Evolutionary conservation across 768 basidiomycete genomes (phyloP).

Genomic region (Cyclocybe cylindracea): DNA sequence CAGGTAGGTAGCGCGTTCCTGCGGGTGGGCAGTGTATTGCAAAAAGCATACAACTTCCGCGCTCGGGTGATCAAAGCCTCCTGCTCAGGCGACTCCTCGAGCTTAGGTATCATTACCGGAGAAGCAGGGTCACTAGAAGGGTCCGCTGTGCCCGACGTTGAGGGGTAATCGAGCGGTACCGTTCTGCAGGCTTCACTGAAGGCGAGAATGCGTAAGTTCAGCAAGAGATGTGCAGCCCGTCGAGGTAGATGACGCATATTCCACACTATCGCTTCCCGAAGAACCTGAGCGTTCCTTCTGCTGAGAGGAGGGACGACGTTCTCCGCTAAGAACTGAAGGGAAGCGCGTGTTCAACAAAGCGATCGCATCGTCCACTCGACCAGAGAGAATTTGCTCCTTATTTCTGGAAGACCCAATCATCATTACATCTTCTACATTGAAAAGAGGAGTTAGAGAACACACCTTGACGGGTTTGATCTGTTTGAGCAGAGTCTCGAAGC

Average conservation of each 20-base stretch:
- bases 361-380: constrained; percentile 73
- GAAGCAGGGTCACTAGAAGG: constrained; percentile 10
- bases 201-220: constrained; percentile 85
- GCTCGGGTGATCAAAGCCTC: constrained; percentile 53
- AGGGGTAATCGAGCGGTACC: constrained; percentile 53
- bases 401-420: constrained; percentile 47
- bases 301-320: constrained; percentile 3
- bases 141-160: constrained; percentile 16
- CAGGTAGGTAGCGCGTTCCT: constrained; percentile 61
- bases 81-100: constrained; percentile 29
- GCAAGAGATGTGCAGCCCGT: constrained; percentile 71
- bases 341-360: constrained; percentile 70
- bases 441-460: constrained; percentile 16
- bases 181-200: constrained; percentile 89
- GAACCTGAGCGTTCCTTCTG: constrained; percentile 16
- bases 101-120: constrained; percentile 1
- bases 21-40: constrained; percentile 51
- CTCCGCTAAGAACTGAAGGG: constrained; percentile 66
- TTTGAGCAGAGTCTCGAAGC: constrained; percentile 37
- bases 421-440: background rate
- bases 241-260: constrained; percentile 61
- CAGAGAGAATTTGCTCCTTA: constrained; percentile 71
- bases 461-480: constrained; percentile 58
- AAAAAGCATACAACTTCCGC: constrained; percentile 68
- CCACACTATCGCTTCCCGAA: constrained; percentile 33